Evolutionary conservation across 2,329 filamentous ascomycete genomes (phyloP).

Genomic region (Byssochlamys sp.): DNA sequence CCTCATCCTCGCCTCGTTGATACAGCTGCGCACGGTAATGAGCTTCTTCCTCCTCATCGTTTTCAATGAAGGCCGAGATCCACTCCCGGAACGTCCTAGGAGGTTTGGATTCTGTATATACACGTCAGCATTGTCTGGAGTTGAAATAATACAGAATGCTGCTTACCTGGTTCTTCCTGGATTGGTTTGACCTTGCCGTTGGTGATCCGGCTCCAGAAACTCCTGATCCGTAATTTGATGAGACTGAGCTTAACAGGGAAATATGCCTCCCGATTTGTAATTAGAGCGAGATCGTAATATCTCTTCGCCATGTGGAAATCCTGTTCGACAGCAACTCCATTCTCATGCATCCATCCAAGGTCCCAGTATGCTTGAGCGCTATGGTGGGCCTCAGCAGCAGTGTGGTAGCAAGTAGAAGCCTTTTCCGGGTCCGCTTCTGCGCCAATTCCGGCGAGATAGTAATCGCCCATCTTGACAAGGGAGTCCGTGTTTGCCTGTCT

Average conservation of each 20-base stretch:
- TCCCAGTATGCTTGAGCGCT: constrained; percentile 96
- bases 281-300: constrained; percentile 85
- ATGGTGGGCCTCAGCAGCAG: constrained; percentile 80
- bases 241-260: constrained; percentile 82
- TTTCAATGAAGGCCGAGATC: constrained; percentile 73
- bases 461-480: constrained; percentile 95
- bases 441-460: constrained; percentile 78
- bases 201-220: constrained; percentile 89
- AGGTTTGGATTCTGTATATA: constrained; percentile 51
- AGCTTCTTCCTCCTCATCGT: constrained; percentile 54
- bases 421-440: constrained; percentile 65
- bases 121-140: constrained; percentile 18
- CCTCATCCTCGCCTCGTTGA: constrained; percentile 21
- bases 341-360: constrained; percentile 98
- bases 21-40: constrained; percentile 52
- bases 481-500: constrained; percentile 89
- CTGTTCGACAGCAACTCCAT: constrained; percentile 81
- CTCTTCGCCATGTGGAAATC: constrained; percentile 96
- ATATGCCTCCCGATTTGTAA: constrained; percentile 87
- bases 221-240: constrained; percentile 71
- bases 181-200: constrained; percentile 88
- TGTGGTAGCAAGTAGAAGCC: constrained; percentile 84
- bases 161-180: constrained; percentile 72
- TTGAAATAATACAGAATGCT: not conserved
- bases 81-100: constrained; percentile 75